Evolutionary conservation across 768 basidiomycete genomes (phyloP), one percentile per base, ranked within the genome.

Genomic region (Amylocystis lapponica): DNA sequence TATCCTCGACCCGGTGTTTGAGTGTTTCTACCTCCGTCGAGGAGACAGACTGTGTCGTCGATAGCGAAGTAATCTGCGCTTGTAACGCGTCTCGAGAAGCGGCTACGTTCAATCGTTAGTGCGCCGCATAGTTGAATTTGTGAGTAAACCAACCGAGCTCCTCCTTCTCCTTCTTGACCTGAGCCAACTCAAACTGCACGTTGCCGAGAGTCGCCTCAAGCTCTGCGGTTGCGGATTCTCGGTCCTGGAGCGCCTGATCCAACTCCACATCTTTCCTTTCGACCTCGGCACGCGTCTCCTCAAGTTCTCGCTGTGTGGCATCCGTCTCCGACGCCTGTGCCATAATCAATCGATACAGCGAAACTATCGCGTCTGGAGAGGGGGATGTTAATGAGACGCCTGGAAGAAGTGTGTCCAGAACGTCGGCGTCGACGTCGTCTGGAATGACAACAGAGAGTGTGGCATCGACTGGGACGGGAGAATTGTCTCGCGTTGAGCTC

Each of bases 211-310:
- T 63, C 0, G 53, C 56, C 53, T 85, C 83, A 10, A 81, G 54
- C 25, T 85, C 80, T 39, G 72, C 74, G 1, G 75, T 62, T 36
- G 71, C 63, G 1, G 69, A 75, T 57, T 92, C 86, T 40, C 74
- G 76, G 59, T 92, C 88, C 53, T 89, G 84, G 27, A 89, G 60
- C 5, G 86, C 80, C 63, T 91, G 88, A 59, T 92, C 89, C 27
- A 91, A 67, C 60, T 93, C 89, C 2, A 92, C 69, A 42, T 90
- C 87, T 60, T 83, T 84, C 61, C 74, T 76, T 53, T 86, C 76
- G 9, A 70, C 58, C 36, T 81, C 79, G 3, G 86, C 86, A 32
- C 71, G 78, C 45, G 74, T 64, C 48, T 83, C 83, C 59, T 92
- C 89, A 26, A 86, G 62, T 47, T 87, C 82, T 39, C 77, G 67